Conservation (phyloP, 176 grass and related monocot species). For the Avena insularis region DNA sequence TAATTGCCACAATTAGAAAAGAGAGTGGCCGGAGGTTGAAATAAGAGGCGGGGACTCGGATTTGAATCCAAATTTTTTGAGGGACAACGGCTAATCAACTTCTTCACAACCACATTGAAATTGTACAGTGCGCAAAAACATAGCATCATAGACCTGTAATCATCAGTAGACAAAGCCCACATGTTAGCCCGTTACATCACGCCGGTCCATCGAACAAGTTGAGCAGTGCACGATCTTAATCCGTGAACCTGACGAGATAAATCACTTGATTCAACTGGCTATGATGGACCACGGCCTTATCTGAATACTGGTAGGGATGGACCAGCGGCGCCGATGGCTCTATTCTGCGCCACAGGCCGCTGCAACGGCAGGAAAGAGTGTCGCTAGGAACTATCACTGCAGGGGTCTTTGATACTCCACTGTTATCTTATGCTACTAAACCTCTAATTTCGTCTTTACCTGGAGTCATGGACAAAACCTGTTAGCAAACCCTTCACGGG, state of each 20-base stretch:
- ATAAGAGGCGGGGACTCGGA: too few species aligned
- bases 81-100: too few species aligned
- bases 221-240: not conserved
- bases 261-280: not conserved
- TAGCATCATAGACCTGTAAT: not conserved
- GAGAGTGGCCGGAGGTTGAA: too few species aligned
- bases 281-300: not conserved
- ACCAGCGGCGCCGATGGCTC: not conserved
- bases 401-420: not conserved
- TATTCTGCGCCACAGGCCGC: not conserved
- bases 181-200: conserved; percentile 3
- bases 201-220: not conserved
- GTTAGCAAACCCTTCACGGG: too few species aligned
- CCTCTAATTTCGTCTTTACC: not conserved
- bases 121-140: too few species aligned
- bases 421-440: not conserved
- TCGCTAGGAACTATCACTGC: not conserved
- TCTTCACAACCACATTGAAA: too few species aligned
- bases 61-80: too few species aligned
- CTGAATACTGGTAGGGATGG: not conserved
- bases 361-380: not conserved
- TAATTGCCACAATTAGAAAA: too few species aligned
- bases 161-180: not conserved
- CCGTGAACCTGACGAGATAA: not conserved
- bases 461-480: not conserved